Evolutionary conservation across 306 rosid species (phyloP).

Genomic region (Rubus idaeus): DNA sequence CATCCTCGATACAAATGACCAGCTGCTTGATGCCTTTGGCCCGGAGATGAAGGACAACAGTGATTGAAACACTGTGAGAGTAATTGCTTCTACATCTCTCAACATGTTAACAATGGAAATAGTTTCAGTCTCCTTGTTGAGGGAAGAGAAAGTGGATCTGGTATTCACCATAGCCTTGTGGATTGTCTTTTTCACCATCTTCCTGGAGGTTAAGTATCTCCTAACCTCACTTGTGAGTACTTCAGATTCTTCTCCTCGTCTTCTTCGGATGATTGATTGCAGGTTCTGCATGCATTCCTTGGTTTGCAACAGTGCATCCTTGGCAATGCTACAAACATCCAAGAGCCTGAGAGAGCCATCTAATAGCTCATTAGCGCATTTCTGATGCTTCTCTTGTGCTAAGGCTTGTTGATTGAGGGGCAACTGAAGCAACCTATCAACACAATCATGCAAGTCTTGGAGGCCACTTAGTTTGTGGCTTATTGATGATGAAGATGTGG

Average conservation of each 20-base stretch:
- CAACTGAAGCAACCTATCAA: conserved; percentile 31
- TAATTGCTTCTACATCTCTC: conserved; percentile 18
- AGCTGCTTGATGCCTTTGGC: conserved; percentile 15
- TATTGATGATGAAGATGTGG: conserved; percentile 24
- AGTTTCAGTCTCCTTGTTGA: neutral
- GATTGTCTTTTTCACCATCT: conserved; percentile 27
- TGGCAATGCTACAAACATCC: conserved; percentile 33
- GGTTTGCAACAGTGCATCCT: conserved; percentile 30
- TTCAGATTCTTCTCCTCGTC: conserved; percentile 9
- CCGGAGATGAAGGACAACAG: conserved; percentile 24
- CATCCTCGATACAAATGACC: conserved; percentile 18
- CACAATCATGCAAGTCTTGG: conserved; percentile 28
- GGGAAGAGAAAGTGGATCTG: neutral
- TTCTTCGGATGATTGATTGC: conserved; percentile 31
- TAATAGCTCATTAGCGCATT: conserved; percentile 20
- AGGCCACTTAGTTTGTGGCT: conserved; percentile 22
- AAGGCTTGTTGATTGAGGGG: conserved; percentile 19
- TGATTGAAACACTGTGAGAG: conserved; percentile 28
- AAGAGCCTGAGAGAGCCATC: conserved; percentile 35
- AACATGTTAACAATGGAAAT: neutral
- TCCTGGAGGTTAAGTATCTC: conserved; percentile 32
- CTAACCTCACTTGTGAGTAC: conserved; percentile 21
- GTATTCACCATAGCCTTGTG: conserved; percentile 18
- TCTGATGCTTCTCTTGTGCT: conserved; percentile 16
- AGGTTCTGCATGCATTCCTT: conserved; percentile 21